Percentiles rank a stretch among this genome's conserved stretches.
These are phyloP conservation scores for Calycina herbarum DNA, from an alignment of 2,329 filamentous ascomycete species.

Conservation along the genomic window DNA sequence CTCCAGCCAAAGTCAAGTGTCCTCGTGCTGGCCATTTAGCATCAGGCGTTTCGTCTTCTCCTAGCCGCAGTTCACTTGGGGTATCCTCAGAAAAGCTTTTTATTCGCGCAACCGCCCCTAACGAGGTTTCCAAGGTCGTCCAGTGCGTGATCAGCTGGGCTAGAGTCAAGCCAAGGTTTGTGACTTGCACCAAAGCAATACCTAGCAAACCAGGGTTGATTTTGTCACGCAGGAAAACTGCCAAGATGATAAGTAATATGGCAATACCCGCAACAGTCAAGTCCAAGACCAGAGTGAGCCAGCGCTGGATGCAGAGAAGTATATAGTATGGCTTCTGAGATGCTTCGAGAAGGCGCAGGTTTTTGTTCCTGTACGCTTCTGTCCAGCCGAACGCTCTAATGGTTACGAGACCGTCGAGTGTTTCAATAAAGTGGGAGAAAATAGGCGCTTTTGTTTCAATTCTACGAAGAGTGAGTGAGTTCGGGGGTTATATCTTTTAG, in stretches of 20 bases:
- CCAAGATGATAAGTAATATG: constrained; percentile 8
- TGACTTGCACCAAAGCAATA: constrained; percentile 43
- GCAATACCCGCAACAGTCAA: constrained; percentile 11
- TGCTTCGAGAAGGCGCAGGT: constrained; percentile 49
- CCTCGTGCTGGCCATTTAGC: constrained; percentile 27
- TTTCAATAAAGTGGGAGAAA: constrained; percentile 48
- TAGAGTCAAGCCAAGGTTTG: constrained; percentile 31
- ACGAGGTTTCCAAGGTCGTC: constrained; percentile 57
- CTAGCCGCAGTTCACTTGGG: constrained; percentile 37
- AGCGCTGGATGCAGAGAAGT: constrained; percentile 55
- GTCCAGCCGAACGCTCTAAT: constrained; percentile 20
- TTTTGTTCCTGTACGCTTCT: constrained; percentile 43
- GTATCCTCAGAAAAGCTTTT: constrained; percentile 51
- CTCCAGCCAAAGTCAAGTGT: constrained; percentile 25
- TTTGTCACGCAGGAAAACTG: background rate
- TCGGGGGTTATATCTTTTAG: too few relatives aligned
- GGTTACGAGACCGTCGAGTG: constrained; percentile 48
- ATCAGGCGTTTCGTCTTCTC: constrained; percentile 12
- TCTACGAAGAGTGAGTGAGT: too few relatives aligned
- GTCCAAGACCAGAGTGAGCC: constrained; percentile 50
- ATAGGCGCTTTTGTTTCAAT: constrained; percentile 45
- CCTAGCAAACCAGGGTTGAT: constrained; percentile 10
- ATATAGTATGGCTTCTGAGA: constrained; percentile 58
- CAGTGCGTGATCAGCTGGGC: constrained; percentile 43
- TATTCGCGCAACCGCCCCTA: constrained; percentile 56